Evolutionary conservation across 139 green algal genomes (phyloP), one percentile per base, ranked within the genome.

Genomic region (Tetradesmus lagerheimii): DNA sequence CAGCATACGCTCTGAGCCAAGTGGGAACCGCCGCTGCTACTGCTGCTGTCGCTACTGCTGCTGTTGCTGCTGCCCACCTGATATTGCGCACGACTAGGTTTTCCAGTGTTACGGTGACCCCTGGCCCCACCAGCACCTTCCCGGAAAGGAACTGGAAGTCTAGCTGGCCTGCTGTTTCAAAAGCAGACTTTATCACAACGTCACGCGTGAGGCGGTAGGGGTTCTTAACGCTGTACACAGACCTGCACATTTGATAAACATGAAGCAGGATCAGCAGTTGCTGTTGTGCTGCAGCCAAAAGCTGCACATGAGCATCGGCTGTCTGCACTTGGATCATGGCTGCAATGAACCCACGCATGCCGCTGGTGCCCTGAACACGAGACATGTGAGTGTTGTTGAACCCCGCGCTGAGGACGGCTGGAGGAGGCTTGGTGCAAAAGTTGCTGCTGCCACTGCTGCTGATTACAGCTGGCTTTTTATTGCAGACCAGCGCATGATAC

Each of bases 81-180:
- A 77, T 34, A 16, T 87, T 87, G 53, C 50, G 50, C 50, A 87
- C n/a, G 15, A 37, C 53, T 53, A 87, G 20, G 31, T 77, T n/a
- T 20, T 77, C 64, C 27, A 87, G 64, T 16, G 81, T 87, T 4
- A 87, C n/a, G 5, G 81, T 87, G 16, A 87, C 34, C 11, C 74
- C 74, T 34, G 34, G 29, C 5, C 47, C 81, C 4, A 87, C 31
- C 31, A 87, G 20, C 50, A 87, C 81, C 31, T 77, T 77, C 16
- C 81, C 29, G 23, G 31, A 27, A 18, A 87, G 53, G 20, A 87
- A 87, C 6, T 50, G 18, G 31, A 87, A 87, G 81, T 87, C 81
- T 35, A 87, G 27, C 25, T 78, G 81, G 34, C 81, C 81, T 78
- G n/a, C 67, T 50, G 81, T 62, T 35, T 53, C 6, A 37, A 38